A percentile compares a stretch with the other conserved stretches of the same genome.
Conservation (phyloP, 2,329 filamentous ascomycete genomes). For the Trichoderma sp. region DNA sequence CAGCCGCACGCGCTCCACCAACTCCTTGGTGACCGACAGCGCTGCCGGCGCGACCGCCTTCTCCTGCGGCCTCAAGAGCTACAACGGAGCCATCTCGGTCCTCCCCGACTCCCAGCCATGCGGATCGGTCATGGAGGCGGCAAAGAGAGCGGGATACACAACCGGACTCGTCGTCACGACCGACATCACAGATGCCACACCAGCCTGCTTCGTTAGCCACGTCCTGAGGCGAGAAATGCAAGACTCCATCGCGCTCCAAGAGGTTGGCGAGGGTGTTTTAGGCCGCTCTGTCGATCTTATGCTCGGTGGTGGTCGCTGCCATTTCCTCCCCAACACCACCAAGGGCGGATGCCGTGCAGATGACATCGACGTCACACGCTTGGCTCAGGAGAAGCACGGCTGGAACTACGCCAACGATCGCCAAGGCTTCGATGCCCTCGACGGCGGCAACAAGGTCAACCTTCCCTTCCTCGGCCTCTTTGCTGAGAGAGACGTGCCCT, state of each 20-base stretch:
- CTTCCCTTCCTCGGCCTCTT: constrained; percentile 87
- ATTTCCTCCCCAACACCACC: constrained; percentile 84
- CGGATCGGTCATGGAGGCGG: constrained; percentile 90
- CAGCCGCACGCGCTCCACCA: constrained; percentile 82
- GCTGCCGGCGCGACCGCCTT: constrained; percentile 98
- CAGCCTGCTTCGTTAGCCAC: constrained; percentile 91
- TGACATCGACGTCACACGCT: constrained; percentile 70
- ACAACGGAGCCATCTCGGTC: constrained; percentile 94
- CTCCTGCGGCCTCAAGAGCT: constrained; percentile 89
- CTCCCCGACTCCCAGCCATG: constrained; percentile 84
- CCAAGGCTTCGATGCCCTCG: constrained; percentile 73
- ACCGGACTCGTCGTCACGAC: constrained; percentile 96
- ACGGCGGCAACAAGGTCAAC: constrained; percentile 67
- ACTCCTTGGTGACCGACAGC: constrained; percentile 88
- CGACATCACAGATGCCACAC: constrained; percentile 91
- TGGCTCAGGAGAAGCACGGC: constrained; percentile 74
- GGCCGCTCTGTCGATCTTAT: constrained; percentile 90
- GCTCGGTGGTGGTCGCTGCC: constrained; percentile 89
- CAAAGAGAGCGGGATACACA: constrained; percentile 86
- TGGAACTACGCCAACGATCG: constrained; percentile 79
- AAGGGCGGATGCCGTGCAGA: constrained; percentile 82
- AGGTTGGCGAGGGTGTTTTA: constrained; percentile 84
- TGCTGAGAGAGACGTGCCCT: constrained; percentile 81
- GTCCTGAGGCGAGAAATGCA: constrained; percentile 79
- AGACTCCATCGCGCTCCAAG: constrained; percentile 89